Percentiles rank a stretch among this genome's conserved stretches.
These are phyloP conservation scores for Phaffia australis DNA, from an alignment of 768 basidiomycete species.

Conservation along the genomic window DNA sequence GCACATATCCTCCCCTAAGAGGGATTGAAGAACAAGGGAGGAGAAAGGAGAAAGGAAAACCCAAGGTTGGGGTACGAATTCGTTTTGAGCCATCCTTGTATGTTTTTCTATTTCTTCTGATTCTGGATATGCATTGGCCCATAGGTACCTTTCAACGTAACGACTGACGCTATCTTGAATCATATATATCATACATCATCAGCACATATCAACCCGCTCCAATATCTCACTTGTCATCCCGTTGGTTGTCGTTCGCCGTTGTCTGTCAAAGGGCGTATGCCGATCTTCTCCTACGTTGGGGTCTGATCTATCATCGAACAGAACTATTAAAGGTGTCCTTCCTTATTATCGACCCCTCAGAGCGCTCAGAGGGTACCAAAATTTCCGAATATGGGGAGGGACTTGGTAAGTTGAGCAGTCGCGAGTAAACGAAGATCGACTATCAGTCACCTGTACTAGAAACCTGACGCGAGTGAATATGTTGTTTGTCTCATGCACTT, in stretches of 20 bases:
- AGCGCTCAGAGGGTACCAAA: too few relatives aligned
- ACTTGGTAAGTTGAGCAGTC: too few relatives aligned
- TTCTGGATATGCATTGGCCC: conserved; percentile 21
- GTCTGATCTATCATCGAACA: conserved; percentile 55
- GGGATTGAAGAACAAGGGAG: not conserved
- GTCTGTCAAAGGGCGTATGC: conserved; percentile 60
- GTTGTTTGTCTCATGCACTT: too few relatives aligned
- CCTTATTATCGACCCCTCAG: too few relatives aligned
- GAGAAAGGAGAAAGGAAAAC: too few relatives aligned
- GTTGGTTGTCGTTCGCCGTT: conserved; percentile 32
- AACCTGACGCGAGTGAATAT: too few relatives aligned
- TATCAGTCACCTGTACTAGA: too few relatives aligned
- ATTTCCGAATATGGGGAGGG: too few relatives aligned
- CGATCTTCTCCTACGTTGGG: conserved; percentile 64
- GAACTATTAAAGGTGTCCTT: conserved; percentile 51
- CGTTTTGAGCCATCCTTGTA: too few relatives aligned
- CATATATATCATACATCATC: not conserved
- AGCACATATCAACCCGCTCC: conserved; percentile 20
- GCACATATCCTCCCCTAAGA: not conserved
- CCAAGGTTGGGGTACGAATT: too few relatives aligned
- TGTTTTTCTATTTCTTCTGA: not conserved
- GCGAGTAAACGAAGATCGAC: too few relatives aligned
- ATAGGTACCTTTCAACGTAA: not conserved
- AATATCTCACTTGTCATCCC: conserved; percentile 35
- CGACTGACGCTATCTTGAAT: not conserved